Conservation (phyloP, 306 rosid genomes). For the Chamaecrista fasciculata region DNA sequence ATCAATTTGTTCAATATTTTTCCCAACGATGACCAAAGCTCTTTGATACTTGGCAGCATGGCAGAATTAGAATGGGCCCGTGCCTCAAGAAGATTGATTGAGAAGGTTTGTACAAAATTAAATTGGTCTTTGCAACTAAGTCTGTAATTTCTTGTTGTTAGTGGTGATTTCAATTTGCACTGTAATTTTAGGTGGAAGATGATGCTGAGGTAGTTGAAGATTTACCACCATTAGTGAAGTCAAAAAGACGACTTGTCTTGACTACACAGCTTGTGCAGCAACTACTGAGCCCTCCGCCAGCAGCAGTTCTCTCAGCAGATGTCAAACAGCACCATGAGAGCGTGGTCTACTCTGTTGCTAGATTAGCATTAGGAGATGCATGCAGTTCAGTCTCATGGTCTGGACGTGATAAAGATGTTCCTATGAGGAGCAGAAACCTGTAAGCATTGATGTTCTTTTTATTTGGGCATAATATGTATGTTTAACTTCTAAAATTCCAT, state of each 20-base stretch:
- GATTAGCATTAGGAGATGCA: slow-evolving; percentile 72
- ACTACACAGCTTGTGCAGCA: slow-evolving; percentile 87
- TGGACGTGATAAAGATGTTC: slow-evolving; percentile 36
- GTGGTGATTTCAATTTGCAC: slow-evolving; percentile 26
- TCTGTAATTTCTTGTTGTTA: slow-evolving; percentile 18
- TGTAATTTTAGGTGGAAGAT: slow-evolving; percentile 57
- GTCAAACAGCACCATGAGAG: slow-evolving; percentile 60
- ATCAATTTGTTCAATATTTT: neutral
- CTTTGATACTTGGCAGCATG: slow-evolving; percentile 46
- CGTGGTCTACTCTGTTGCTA: slow-evolving; percentile 60
- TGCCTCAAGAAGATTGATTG: slow-evolving; percentile 60
- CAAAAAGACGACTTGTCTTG: slow-evolving; percentile 72
- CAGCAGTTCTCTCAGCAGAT: slow-evolving; percentile 54
- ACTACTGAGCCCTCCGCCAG: slow-evolving; percentile 71
- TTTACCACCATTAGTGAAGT: slow-evolving; percentile 42
- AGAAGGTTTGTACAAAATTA: slow-evolving; percentile 59
- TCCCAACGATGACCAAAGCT: slow-evolving; percentile 8
- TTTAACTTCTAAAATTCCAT: neutral
- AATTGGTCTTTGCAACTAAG: slow-evolving; percentile 4
- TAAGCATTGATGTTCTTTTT: slow-evolving; percentile 41
- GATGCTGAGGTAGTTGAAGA: slow-evolving; percentile 56
- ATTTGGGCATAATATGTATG: neutral
- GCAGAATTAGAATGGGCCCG: slow-evolving; percentile 83
- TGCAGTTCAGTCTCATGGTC: slow-evolving; percentile 66
- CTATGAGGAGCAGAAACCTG: slow-evolving; percentile 47